phyloP scores from a whole-genome alignment of 345 rosid species.

The Hevea brasiliensis region DNA sequence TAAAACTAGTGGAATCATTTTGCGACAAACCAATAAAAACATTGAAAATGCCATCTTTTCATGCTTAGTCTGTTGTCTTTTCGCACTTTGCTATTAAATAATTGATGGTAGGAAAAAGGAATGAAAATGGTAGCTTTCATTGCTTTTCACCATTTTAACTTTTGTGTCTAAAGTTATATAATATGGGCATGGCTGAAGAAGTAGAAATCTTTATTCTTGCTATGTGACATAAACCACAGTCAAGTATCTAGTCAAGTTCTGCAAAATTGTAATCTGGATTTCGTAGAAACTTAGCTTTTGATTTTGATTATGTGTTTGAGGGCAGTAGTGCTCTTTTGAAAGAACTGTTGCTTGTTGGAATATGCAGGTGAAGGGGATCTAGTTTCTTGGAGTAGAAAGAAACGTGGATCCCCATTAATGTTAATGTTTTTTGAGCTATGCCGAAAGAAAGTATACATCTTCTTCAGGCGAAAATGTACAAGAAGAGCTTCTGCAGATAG shows the following conservation, averaged over 20 bases:
- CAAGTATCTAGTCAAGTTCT: too few species aligned
- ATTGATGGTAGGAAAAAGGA: constrained; percentile 13
- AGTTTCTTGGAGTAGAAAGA: too few species aligned
- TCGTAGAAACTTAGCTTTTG: background rate
- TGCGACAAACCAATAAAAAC: background rate
- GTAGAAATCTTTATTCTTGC: too few species aligned
- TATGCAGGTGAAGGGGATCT: background rate
- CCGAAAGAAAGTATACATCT: too few species aligned
- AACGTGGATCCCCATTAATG: background rate
- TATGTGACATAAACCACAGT: too few species aligned
- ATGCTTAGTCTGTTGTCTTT: too few species aligned
- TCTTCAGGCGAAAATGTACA: background rate
- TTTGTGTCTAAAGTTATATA: too few species aligned
- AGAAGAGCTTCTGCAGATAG: background rate
- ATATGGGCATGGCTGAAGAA: too few species aligned
- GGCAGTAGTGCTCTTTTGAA: too few species aligned
- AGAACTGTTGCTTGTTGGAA: background rate
- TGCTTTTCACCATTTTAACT: background rate
- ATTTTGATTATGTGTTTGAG: background rate
- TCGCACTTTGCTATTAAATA: constrained; percentile 12
- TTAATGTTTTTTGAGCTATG: background rate
- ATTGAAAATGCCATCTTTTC: background rate
- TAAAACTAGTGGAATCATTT: background rate
- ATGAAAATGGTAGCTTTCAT: background rate
- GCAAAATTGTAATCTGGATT: background rate